These are phyloP conservation scores for Paracoccidioides lutzii DNA, from an alignment of 2,329 filamentous ascomycete species.

Conservation along the genomic window DNA sequence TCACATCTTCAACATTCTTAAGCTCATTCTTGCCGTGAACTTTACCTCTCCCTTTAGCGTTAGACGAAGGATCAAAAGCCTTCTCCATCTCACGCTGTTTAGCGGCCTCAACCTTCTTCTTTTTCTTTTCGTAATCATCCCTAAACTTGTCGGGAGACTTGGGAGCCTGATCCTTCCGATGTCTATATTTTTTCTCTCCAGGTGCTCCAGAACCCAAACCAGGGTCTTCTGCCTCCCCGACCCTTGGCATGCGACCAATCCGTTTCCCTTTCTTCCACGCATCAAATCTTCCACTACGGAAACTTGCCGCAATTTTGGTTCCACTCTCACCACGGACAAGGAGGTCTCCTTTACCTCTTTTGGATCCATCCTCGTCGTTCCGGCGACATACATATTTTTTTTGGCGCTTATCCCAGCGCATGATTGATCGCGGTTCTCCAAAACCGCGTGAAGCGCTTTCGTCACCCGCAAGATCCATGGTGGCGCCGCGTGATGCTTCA, in stretches of 20 bases:
- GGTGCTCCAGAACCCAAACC: constrained; percentile 20
- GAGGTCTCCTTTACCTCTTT: constrained; percentile 48
- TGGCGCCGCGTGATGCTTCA: constrained; percentile 69
- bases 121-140: constrained; percentile 79
- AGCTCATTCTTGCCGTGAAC: constrained; percentile 67
- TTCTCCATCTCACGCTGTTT: constrained; percentile 49
- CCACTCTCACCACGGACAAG: constrained; percentile 83
- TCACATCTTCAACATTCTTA: constrained; percentile 69
- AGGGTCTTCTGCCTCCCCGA: constrained; percentile 62
- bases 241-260: constrained; percentile 61
- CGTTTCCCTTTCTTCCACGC: constrained; percentile 81
- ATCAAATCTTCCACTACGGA: constrained; percentile 88
- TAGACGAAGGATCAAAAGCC: constrained; percentile 5
- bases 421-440: constrained; percentile 58
- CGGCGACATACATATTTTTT: constrained; percentile 86
- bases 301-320: constrained; percentile 87
- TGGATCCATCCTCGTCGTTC: constrained; percentile 90
- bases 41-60: constrained; percentile 46
- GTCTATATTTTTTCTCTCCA: constrained; percentile 56
- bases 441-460: constrained; percentile 63
- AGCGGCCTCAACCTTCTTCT: constrained; percentile 78
- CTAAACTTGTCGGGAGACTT: constrained; percentile 88
- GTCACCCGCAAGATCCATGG: constrained; percentile 89
- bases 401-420: constrained; percentile 95
- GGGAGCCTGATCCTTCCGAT: constrained; percentile 75